A percentile compares a stretch with the other conserved stretches of the same genome.
These are phyloP conservation scores for Emmonsiellopsis sp. DNA, from an alignment of 2,329 filamentous ascomycete genomes.

Conservation along the genomic window DNA sequence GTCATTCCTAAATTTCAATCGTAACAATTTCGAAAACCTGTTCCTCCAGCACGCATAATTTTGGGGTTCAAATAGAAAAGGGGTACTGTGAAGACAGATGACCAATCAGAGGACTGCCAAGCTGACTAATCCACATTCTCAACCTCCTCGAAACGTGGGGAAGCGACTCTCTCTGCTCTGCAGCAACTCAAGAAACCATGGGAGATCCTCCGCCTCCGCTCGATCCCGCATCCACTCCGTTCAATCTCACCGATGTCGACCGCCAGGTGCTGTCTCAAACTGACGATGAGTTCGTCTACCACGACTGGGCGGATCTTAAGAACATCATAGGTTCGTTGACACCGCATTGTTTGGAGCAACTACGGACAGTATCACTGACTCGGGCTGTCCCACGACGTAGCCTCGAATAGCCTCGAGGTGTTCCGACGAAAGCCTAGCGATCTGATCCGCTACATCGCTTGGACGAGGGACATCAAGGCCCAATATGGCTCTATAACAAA, in stretches of 20 bases:
- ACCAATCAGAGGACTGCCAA: too few relatives aligned
- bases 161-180: background rate
- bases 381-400: constrained; percentile 15
- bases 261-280: constrained; percentile 40
- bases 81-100: too few relatives aligned
- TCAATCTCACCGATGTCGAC: constrained; percentile 43
- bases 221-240: constrained; percentile 20
- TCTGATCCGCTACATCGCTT: constrained; percentile 51
- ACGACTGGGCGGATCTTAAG: constrained; percentile 45
- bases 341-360: background rate
- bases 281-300: constrained; percentile 44
- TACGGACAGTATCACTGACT: constrained; percentile 2
- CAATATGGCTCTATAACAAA: constrained; percentile 48
- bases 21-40: too few relatives aligned
- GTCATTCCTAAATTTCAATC: too few relatives aligned
- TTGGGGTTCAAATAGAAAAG: too few relatives aligned
- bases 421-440: constrained; percentile 53
- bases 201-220: background rate
- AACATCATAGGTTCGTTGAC: constrained; percentile 41
- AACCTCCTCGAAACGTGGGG: too few relatives aligned
- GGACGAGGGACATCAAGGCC: constrained; percentile 47
- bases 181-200: constrained; percentile 1
- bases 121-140: too few relatives aligned
- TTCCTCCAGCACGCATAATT: too few relatives aligned
- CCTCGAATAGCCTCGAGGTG: constrained; percentile 44